Percentiles rank a stretch among this genome's conserved stretches.
These are phyloP conservation scores for Galerina marginata DNA, from an alignment of 768 basidiomycete genomes.

Conservation along the genomic window DNA sequence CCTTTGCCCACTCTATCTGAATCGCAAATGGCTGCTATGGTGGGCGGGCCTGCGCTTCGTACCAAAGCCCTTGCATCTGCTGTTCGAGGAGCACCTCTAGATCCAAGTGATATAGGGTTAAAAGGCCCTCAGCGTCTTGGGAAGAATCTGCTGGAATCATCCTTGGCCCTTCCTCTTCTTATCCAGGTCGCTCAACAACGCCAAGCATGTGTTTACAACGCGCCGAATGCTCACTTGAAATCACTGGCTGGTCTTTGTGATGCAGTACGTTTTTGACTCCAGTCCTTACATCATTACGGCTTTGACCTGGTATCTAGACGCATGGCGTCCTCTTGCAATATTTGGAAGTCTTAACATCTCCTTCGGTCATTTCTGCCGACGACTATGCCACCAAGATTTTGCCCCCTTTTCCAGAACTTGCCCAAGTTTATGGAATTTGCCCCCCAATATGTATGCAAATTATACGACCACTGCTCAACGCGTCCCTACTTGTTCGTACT, in stretches of 20 bases:
- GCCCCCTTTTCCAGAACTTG: conserved; percentile 77
- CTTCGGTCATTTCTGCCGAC: conserved; percentile 65
- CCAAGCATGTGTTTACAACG: conserved; percentile 80
- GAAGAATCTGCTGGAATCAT: conserved; percentile 66
- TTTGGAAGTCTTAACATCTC: conserved; percentile 82
- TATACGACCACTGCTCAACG: conserved; percentile 79
- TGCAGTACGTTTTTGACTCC: conserved; percentile 57
- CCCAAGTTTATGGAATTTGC: conserved; percentile 77
- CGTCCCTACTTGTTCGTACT: conserved; percentile 60
- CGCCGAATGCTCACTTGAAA: conserved; percentile 80
- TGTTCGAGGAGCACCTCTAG: conserved; percentile 75
- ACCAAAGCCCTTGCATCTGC: conserved; percentile 86
- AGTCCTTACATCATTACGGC: conserved; percentile 10
- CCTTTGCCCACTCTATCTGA: conserved; percentile 90
- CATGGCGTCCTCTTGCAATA: conserved; percentile 94
- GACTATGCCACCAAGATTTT: conserved; percentile 79
- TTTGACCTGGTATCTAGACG: conserved; percentile 61
- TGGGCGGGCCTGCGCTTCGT: conserved; percentile 85
- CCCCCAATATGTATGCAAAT: conserved; percentile 94
- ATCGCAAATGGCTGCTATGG: conserved; percentile 87
- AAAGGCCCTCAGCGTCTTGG: conserved; percentile 75
- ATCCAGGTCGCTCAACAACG: conserved; percentile 93
- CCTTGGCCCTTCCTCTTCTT: conserved; percentile 85
- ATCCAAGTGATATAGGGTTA: conserved; percentile 64
- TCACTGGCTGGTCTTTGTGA: conserved; percentile 89